Evolutionary conservation across 2,329 filamentous ascomycete species (phyloP), one percentile per base, ranked within the genome.

Genomic region (Chlorencoelia australis): DNA sequence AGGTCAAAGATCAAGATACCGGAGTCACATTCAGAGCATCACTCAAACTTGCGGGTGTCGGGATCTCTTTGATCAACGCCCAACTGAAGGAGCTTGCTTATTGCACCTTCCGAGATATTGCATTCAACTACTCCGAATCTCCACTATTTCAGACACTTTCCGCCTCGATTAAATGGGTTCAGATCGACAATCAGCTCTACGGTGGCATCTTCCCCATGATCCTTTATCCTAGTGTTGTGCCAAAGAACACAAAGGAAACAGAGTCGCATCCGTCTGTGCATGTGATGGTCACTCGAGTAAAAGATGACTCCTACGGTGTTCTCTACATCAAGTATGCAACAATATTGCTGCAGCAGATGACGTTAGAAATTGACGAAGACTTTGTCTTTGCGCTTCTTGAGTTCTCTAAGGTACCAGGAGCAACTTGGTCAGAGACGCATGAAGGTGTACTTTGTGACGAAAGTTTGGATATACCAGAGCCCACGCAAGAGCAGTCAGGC

Each of bases 281-380:
- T 52, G 79, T 80, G 10, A 89, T 88, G 69, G 70, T 95, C 37
- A 95, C 89, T 8, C 75, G 87, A 19, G 89, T 98, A 58, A 98
- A 98, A 65, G 91, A 98, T 53, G 89, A 98, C 54, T 94, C 88
- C 1, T 98, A 96, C 55, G 91, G 91, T 52, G 91, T 98, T 15
- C 67, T 95, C 7, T 98, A 98, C 61, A 88, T 98, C 70, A 98
- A 98, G 60, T 98, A 98, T 59, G 89, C 91, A 15, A 94, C 89
- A 0, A 62, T 98, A 30, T 66, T 98, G 20, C 66, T 98, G 30
- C 91, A 98, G 59, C 88, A 98, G 59, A 95, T 98, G 88, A 98
- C 91, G 0, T 70, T 98, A 2, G 91, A 98, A 51, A 78, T 98
- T 32, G 91, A 98, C 47, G 91, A 98, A 53, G 91, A 98, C 57